phyloP scores from a whole-genome alignment of 31 red algal genomes.

The Endocladia muricata region DNA sequence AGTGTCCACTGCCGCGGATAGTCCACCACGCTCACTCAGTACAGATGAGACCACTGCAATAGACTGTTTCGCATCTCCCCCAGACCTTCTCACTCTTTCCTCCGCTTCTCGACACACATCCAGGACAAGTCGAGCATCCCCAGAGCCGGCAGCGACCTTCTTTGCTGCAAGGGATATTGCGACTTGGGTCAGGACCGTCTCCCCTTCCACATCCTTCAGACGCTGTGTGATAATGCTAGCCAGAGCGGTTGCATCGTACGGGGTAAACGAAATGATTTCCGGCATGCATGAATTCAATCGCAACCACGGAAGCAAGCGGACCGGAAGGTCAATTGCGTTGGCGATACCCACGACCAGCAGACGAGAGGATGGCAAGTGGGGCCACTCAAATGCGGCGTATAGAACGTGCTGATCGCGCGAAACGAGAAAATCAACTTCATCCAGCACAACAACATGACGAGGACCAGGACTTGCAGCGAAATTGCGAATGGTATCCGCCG shows the following conservation, averaged over 20 bases:
- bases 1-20: slow-evolving; percentile 13
- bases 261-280: slow-evolving; percentile 49
- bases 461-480: slow-evolving; percentile 1
- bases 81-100: neutral
- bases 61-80: neutral
- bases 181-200: neutral
- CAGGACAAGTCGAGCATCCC: slow-evolving; percentile 77
- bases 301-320: slow-evolving; percentile 63
- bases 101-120: slow-evolving; percentile 65
- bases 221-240: slow-evolving; percentile 35
- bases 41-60: slow-evolving; percentile 1
- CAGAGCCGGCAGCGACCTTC: slow-evolving; percentile 73
- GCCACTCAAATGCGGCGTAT: slow-evolving; percentile 72
- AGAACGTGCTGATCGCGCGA: slow-evolving; percentile 54
- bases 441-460: slow-evolving; percentile 62
- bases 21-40: neutral
- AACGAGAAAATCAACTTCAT: slow-evolving; percentile 79
- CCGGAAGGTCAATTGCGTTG: slow-evolving; percentile 81
- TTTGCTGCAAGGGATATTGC: slow-evolving; percentile 71
- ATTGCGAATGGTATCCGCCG: neutral
- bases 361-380: slow-evolving; percentile 16
- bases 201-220: neutral
- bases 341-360: slow-evolving; percentile 74
- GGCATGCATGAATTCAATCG: slow-evolving; percentile 37
- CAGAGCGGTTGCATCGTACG: slow-evolving; percentile 59